A percentile compares a stretch with the other conserved stretches of the same genome.
Conservation (phyloP, 140 eudicot species). For the Cichorium intybus region DNA sequence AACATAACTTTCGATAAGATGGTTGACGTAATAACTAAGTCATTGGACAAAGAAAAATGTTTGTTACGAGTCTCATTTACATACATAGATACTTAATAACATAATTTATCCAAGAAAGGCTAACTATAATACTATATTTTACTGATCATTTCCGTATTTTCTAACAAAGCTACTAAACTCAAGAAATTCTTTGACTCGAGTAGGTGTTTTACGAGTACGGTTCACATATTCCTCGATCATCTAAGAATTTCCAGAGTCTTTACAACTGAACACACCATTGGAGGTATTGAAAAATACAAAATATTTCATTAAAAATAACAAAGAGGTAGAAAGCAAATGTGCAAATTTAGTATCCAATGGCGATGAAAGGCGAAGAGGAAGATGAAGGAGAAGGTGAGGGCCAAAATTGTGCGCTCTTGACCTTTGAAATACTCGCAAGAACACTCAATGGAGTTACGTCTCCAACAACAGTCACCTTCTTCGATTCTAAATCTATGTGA, state of each 20-base stretch:
- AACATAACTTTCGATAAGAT: too few relatives aligned
- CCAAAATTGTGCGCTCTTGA: slow-evolving; percentile 92
- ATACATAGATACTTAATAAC: not conserved
- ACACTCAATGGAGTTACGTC: slow-evolving; percentile 76
- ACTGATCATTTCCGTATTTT: not conserved
- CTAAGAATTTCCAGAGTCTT: not conserved
- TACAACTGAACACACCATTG: not conserved
- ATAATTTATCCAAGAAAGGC: not conserved
- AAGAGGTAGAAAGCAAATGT: slow-evolving; percentile 2
- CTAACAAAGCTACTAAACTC: not conserved
- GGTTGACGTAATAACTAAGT: too few relatives aligned
- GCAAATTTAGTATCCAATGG: slow-evolving; percentile 31
- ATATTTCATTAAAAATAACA: slow-evolving; percentile 14
- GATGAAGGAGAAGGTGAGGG: slow-evolving; percentile 54
- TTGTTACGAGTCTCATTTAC: not conserved
- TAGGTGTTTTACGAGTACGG: slow-evolving; percentile 7
- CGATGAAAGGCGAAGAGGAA: slow-evolving; percentile 22
- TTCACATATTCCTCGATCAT: not conserved
- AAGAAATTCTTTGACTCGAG: not conserved
- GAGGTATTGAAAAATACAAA: slow-evolving; percentile 2
- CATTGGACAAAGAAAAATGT: not conserved
- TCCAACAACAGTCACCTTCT: slow-evolving; percentile 81
- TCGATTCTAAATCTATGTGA: slow-evolving; percentile 80
- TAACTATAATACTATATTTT: not conserved
- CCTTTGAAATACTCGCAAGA: slow-evolving; percentile 88